Percentiles rank a stretch among this genome's conserved stretches.
Conservation (phyloP, 306 rosid species). For the Cucumis hystrix region DNA sequence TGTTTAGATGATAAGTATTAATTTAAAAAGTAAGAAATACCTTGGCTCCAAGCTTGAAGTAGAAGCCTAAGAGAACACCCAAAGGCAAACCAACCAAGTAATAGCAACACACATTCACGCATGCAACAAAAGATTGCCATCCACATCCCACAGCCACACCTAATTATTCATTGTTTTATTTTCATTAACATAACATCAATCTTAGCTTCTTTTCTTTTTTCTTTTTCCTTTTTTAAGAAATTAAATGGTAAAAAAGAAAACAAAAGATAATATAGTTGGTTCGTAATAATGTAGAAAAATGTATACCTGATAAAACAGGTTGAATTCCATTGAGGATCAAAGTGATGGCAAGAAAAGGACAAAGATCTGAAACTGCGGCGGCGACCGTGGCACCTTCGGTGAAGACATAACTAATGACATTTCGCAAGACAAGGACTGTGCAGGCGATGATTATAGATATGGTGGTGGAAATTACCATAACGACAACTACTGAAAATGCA, state of each 20-base stretch:
- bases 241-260: too few relatives aligned
- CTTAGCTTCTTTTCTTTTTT: too few relatives aligned
- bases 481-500: constrained; percentile 47
- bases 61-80: constrained; percentile 50
- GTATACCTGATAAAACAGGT: constrained; percentile 64
- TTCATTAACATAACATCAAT: too few relatives aligned
- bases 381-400: constrained; percentile 63
- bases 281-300: too few relatives aligned
- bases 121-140: constrained; percentile 86
- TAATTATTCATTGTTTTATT: constrained; percentile 11
- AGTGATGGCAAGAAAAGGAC: constrained; percentile 54
- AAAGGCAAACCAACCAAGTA: constrained; percentile 52
- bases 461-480: constrained; percentile 36
- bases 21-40: constrained; percentile 11
- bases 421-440: constrained; percentile 24
- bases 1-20: too few relatives aligned
- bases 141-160: constrained; percentile 96
- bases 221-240: too few relatives aligned
- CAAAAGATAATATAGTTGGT: too few relatives aligned
- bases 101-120: constrained; percentile 58
- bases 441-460: constrained; percentile 35
- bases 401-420: constrained; percentile 58
- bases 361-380: constrained; percentile 73
- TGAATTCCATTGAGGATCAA: constrained; percentile 69
- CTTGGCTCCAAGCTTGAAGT: constrained; percentile 54